Evolutionary conservation across 495 filamentous ascomycete species (phyloP), one percentile per base, ranked within the genome.

Genomic region (Amorphotheca resinae): DNA sequence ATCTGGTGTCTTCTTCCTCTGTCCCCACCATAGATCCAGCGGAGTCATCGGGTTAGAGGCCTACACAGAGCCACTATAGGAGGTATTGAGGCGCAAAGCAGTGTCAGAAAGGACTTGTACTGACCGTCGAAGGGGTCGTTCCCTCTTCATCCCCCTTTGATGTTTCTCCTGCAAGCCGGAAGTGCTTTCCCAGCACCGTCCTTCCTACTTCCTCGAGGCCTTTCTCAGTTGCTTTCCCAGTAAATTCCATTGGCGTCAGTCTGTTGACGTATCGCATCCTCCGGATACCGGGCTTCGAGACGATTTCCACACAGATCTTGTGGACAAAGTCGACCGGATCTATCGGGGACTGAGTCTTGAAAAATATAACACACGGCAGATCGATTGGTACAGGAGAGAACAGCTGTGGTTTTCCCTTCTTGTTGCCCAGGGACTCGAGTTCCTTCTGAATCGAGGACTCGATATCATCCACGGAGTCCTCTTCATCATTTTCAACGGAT

Each of bases 381-480:
- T 88, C 79, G 42, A 93, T 56, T 46, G 71, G 78, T 28, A 93
- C 67, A 2, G 73, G 65, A 41, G 64, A 73, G 59, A 83, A 93
- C 41, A 67, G 41, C 47, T 62, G 57, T 11, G 62, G 56, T 54
- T 65, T 61, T 48, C 48, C 57, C 43, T 61, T 64, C 36, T 74
- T 65, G 30, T 75, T 42, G 17, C 55, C 57, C 45, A 93, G 64
- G 0, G 64, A 72, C 9, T 69, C 73, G 5, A 94, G 61, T 60
- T 95, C 91, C 52, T 76, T 81, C 59, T 72, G 63, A 48, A 95
- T 93, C 32, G 84, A 76, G 0, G 75, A 71, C 53, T 94, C 91
- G 54, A 98, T 91, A 48, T 93, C 86, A 25, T 68, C 65, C 11
- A 17, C 23, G 2, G 56, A 56, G 1, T 59, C 52, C 5, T 45